Conservation (phyloP, 805 yeast species). For the Monosporozyma servazzii region DNA sequence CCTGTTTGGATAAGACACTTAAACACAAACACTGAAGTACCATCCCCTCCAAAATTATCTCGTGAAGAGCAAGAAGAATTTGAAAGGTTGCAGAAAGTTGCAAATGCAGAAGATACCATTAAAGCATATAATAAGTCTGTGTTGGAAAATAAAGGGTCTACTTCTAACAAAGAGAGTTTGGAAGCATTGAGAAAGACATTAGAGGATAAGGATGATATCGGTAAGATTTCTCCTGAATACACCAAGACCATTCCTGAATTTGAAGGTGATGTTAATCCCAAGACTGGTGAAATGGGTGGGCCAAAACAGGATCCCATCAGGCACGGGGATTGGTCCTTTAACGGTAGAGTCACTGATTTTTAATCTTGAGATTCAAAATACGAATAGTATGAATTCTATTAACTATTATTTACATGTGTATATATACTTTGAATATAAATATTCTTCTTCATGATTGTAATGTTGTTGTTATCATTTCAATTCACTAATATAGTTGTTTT, state of each 20-base stretch:
- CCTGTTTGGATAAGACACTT: slow-evolving; percentile 1
- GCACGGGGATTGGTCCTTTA: slow-evolving; percentile 89
- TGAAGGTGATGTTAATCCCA: slow-evolving; percentile 88
- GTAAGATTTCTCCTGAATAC: slow-evolving; percentile 56
- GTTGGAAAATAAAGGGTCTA: slow-evolving; percentile 18
- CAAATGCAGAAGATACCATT: slow-evolving; percentile 68
- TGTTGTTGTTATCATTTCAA: slow-evolving; percentile 6
- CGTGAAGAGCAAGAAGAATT: slow-evolving; percentile 57
- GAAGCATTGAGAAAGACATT: slow-evolving; percentile 29
- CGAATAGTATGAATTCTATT: neutral
- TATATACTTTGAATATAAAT: neutral
- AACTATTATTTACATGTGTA: slow-evolving; percentile 6
- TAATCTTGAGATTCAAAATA: slow-evolving; percentile 24
- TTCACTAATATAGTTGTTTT: slow-evolving; percentile 52
- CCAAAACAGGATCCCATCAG: slow-evolving; percentile 94
- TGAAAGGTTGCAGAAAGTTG: slow-evolving; percentile 73
- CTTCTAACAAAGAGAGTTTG: slow-evolving; percentile 22
- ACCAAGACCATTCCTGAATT: slow-evolving; percentile 85
- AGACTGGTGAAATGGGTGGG: slow-evolving; percentile 92
- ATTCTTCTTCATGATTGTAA: neutral
- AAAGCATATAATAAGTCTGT: slow-evolving; percentile 57
- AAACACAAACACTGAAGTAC: slow-evolving; percentile 14
- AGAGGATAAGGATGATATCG: slow-evolving; percentile 41
- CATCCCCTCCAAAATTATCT: slow-evolving; percentile 29
- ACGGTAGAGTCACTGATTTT: slow-evolving; percentile 94